Percentiles rank a stretch among this genome's conserved stretches.
Conservation (phyloP, 805 yeast species). For the Lachancea dasiensis region DNA sequence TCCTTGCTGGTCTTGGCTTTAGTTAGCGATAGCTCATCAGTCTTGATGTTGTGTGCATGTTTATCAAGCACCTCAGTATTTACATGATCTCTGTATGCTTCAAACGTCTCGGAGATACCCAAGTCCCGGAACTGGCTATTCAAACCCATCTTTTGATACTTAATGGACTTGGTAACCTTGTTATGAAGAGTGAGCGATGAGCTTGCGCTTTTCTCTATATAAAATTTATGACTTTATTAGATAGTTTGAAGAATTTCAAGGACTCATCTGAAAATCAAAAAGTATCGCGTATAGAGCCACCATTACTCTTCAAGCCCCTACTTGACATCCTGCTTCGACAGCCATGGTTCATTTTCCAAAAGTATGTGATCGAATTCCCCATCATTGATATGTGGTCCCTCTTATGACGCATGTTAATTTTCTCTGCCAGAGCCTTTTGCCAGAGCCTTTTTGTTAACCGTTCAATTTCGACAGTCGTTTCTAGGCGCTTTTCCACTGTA, state of each 20-base stretch:
- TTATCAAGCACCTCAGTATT: slow-evolving; percentile 51
- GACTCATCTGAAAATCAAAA: too few relatives aligned
- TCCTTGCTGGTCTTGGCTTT: slow-evolving; percentile 64
- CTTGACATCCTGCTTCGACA: too few relatives aligned
- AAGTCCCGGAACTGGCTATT: slow-evolving; percentile 21
- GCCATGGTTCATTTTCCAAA: slow-evolving; percentile 2
- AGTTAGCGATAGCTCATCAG: slow-evolving; percentile 50
- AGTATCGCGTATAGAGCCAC: too few relatives aligned
- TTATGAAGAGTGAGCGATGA: not conserved
- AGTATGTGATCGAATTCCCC: slow-evolving; percentile 5
- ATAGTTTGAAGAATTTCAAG: too few relatives aligned
- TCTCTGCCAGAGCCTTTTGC: too few relatives aligned
- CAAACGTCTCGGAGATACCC: slow-evolving; percentile 9
- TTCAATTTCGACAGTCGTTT: slow-evolving; percentile 41
- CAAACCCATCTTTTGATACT: slow-evolving; percentile 13
- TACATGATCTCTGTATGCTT: slow-evolving; percentile 26
- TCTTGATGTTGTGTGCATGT: slow-evolving; percentile 58
- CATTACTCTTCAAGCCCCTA: too few relatives aligned
- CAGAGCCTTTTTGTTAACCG: not conserved
- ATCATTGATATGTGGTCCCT: too few relatives aligned
- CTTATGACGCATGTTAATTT: too few relatives aligned
- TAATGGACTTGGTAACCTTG: not conserved
- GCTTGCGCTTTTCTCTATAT: too few relatives aligned
- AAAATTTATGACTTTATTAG: too few relatives aligned
- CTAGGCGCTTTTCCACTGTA: slow-evolving; percentile 71